These are phyloP conservation scores for Penicillium bialowiezense DNA, from an alignment of 495 filamentous ascomycete species.

Conservation along the genomic window DNA sequence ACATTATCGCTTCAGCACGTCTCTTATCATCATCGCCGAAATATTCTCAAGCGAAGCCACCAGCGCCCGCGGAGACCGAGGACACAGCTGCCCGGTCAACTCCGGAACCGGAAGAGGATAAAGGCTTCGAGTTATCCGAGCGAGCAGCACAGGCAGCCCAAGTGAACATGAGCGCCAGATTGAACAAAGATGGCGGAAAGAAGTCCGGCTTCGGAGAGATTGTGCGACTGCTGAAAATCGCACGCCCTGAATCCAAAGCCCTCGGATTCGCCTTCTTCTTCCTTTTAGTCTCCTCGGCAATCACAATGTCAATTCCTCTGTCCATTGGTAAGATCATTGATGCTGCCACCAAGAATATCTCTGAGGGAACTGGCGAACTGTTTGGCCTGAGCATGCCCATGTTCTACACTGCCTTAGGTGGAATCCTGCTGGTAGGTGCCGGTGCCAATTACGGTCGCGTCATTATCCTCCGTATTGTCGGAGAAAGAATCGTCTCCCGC, in stretches of 20 bases:
- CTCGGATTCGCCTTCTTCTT: conserved; percentile 78
- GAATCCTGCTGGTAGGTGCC: conserved; percentile 69
- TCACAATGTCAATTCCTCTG: conserved; percentile 94
- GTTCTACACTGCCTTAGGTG: conserved; percentile 74
- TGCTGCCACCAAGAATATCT: conserved; percentile 61
- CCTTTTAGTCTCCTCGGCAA: conserved; percentile 78
- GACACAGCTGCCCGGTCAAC: conserved; percentile 7
- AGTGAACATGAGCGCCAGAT: conserved; percentile 80
- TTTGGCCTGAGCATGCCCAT: conserved; percentile 72
- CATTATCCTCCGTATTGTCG: conserved; percentile 89
- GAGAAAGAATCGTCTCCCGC: conserved; percentile 88
- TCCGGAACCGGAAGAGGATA: conserved; percentile 40
- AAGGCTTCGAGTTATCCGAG: conserved; percentile 66
- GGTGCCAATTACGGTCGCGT: conserved; percentile 92
- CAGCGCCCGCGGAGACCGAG: conserved; percentile 11
- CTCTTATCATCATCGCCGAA: conserved; percentile 28
- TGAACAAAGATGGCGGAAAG: conserved; percentile 76
- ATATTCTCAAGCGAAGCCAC: conserved; percentile 26
- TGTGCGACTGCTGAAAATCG: conserved; percentile 85
- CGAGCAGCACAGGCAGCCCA: conserved; percentile 85
- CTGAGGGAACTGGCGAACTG: conserved; percentile 50
- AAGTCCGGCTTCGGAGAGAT: conserved; percentile 71
- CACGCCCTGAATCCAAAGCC: conserved; percentile 74
- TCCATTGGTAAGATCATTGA: conserved; percentile 96
- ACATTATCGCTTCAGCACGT: conserved; percentile 23